A percentile compares a stretch with the other conserved stretches of the same genome.
These are phyloP conservation scores for Candida montana DNA, from an alignment of 805 yeast species.

Conservation along the genomic window DNA sequence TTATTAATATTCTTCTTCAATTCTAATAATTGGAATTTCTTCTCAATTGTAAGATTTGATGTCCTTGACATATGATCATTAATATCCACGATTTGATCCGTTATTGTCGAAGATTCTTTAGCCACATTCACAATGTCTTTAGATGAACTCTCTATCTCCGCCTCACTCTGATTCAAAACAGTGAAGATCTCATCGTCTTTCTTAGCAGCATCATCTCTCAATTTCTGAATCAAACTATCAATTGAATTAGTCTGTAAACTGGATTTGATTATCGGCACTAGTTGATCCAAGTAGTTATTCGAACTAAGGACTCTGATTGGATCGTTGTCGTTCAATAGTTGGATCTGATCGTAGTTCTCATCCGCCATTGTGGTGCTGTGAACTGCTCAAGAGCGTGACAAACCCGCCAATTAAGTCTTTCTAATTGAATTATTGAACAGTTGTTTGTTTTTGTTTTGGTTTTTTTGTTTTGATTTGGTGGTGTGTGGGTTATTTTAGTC, in stretches of 20 bases:
- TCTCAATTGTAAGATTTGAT: slow-evolving; percentile 57
- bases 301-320: slow-evolving; percentile 30
- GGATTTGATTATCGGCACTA: slow-evolving; percentile 67
- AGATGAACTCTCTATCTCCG: slow-evolving; percentile 51
- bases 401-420: too few relatives aligned
- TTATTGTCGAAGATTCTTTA: slow-evolving; percentile 48
- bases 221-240: slow-evolving; percentile 47
- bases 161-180: slow-evolving; percentile 57
- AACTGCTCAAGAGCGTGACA: too few relatives aligned
- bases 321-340: slow-evolving; percentile 20
- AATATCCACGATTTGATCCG: slow-evolving; percentile 50
- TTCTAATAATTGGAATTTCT: slow-evolving; percentile 54
- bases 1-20: slow-evolving; percentile 60
- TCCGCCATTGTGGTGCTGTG: not conserved
- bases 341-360: slow-evolving; percentile 8
- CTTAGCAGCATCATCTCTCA: slow-evolving; percentile 51
- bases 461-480: too few relatives aligned
- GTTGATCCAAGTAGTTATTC: slow-evolving; percentile 71
- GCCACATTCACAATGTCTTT: slow-evolving; percentile 60
- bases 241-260: slow-evolving; percentile 52
- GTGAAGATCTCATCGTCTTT: slow-evolving; percentile 61
- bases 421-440: too few relatives aligned
- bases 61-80: slow-evolving; percentile 55
- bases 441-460: too few relatives aligned
- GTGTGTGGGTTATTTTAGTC: too few relatives aligned